Evolutionary conservation across 495 filamentous ascomycete genomes (phyloP).

Genomic region (Xylaria palmicola): DNA sequence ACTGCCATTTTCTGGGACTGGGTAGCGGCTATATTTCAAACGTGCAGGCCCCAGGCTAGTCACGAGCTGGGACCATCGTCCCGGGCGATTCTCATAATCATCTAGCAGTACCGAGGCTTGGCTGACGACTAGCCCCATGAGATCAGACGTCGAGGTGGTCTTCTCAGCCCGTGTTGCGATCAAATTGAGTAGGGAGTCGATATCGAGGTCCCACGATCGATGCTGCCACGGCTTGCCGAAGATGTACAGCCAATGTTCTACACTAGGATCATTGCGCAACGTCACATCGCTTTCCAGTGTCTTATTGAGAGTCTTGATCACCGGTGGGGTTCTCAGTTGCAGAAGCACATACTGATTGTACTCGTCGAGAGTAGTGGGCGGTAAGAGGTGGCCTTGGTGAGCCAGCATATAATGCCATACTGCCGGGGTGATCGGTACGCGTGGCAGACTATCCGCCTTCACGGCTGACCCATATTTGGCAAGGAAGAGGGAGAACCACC

Average conservation of each 20-base stretch:
- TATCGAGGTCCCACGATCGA: not conserved
- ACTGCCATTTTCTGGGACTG: not conserved
- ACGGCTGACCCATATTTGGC: constrained; percentile 13
- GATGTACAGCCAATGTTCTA: constrained; percentile 21
- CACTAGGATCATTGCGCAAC: constrained; percentile 14
- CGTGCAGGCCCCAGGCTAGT: not conserved
- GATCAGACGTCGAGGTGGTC: not conserved
- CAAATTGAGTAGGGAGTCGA: not conserved
- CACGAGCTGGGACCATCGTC: constrained; percentile 16
- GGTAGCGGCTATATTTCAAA: not conserved
- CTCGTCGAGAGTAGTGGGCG: not conserved
- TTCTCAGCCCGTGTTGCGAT: not conserved
- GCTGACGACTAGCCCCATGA: constrained; percentile 9
- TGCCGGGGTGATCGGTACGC: constrained; percentile 14
- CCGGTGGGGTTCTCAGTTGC: constrained; percentile 3
- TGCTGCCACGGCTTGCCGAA: constrained; percentile 8
- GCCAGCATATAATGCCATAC: constrained; percentile 15
- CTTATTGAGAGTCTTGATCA: constrained; percentile 17
- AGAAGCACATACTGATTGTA: constrained; percentile 1
- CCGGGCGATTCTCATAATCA: constrained; percentile 15
- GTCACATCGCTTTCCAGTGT: constrained; percentile 10
- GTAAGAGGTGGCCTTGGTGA: constrained; percentile 11
- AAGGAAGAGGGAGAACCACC: constrained; percentile 23
- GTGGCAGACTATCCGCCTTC: constrained; percentile 17
- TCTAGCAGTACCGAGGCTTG: constrained; percentile 20